phyloP scores from a whole-genome alignment of 257 asterid genomes.

The Gynochthodes officinalis region DNA sequence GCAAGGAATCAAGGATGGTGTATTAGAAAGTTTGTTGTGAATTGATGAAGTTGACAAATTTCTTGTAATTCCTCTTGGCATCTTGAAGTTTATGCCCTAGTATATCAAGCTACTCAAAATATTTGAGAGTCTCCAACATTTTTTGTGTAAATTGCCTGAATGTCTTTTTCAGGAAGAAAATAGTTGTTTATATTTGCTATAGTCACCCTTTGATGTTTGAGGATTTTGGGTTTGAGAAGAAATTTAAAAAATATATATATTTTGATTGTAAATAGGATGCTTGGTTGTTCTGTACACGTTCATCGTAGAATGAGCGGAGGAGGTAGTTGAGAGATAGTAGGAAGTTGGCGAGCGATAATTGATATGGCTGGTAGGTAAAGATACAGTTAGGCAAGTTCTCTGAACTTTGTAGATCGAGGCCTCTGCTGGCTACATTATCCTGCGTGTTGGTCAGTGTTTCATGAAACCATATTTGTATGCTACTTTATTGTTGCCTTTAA shows the following conservation, averaged over 20 bases:
- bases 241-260: not conserved
- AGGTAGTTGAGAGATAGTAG: no score
- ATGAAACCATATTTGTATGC: not conserved
- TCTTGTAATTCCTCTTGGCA: not conserved
- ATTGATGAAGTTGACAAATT: not conserved
- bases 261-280: not conserved
- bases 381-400: not conserved
- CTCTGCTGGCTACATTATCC: not conserved
- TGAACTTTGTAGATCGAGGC: not conserved
- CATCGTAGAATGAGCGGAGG: no score
- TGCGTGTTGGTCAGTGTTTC: not conserved
- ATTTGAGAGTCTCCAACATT: not conserved
- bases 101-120: not conserved
- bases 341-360: not conserved
- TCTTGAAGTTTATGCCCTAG: not conserved
- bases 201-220: no score
- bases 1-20: not conserved
- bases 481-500: not conserved
- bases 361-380: not conserved
- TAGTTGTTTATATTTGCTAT: no score
- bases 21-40: not conserved
- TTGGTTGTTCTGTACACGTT: not conserved
- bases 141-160: no score
- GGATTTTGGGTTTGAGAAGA: not conserved
- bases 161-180: no score